Conservation (phyloP, 2,329 filamentous ascomycete species). For the Aureobasidium vineae region DNA sequence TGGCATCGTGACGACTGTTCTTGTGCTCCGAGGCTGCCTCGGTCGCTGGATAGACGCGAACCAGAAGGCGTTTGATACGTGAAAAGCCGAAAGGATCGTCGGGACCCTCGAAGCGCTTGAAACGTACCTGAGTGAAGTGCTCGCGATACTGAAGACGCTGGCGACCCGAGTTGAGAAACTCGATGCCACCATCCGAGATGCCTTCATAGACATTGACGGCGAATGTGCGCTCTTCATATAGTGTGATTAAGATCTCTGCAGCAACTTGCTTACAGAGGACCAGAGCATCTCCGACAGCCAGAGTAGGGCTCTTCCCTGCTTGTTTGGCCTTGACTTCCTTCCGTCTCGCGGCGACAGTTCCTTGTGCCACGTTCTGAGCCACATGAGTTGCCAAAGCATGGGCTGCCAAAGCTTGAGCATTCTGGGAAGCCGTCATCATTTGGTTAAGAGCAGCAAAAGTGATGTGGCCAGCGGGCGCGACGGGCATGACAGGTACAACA, state of each 20-base stretch:
- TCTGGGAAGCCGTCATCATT: background rate
- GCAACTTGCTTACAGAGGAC: constrained; percentile 32
- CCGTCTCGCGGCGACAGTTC: no score
- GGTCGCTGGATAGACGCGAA: constrained; percentile 32
- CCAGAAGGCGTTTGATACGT: constrained; percentile 34
- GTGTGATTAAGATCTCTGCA: constrained; percentile 29
- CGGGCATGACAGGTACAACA: background rate
- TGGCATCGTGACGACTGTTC: constrained; percentile 29
- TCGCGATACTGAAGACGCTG: constrained; percentile 35
- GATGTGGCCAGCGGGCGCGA: background rate
- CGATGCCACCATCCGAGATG: constrained; percentile 36
- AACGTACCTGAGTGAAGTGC: constrained; percentile 32
- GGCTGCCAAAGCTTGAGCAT: background rate
- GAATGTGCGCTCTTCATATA: constrained; percentile 34
- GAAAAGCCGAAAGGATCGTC: constrained; percentile 34
- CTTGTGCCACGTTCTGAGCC: background rate
- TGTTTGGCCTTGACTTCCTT: background rate
- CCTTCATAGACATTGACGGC: constrained; percentile 19
- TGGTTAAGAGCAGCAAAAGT: no score
- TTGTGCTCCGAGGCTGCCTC: constrained; percentile 6
- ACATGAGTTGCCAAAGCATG: background rate
- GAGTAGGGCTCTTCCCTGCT: background rate
- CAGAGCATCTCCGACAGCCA: constrained; percentile 31
- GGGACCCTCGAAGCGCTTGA: constrained; percentile 32
- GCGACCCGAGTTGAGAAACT: constrained; percentile 36